phyloP scores from a whole-genome alignment of 108 stramenopile species.

The Cyclostephanos tholiformis region DNA sequence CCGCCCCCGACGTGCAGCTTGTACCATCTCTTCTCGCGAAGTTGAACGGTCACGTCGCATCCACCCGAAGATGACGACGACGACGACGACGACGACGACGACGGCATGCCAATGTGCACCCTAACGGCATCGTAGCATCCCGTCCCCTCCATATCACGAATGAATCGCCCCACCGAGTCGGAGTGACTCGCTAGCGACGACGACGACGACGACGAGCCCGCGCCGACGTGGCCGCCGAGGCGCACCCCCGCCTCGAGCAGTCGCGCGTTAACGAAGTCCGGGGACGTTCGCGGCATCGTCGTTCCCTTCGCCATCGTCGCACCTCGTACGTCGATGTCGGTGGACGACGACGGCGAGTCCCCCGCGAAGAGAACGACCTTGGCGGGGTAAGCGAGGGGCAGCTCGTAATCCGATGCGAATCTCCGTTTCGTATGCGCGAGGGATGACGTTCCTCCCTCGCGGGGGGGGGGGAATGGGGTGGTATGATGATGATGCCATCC shows the following conservation, averaged over 20 bases:
- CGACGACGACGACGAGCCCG: conserved; percentile 19
- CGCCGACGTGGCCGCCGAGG: conserved; percentile 51
- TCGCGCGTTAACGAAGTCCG: conserved; percentile 69
- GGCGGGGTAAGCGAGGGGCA: conserved; percentile 44
- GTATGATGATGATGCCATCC: too few relatives aligned
- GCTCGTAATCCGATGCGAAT: conserved; percentile 23
- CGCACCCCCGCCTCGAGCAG: conserved; percentile 73
- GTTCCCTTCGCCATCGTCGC: not conserved
- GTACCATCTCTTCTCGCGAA: conserved; percentile 88
- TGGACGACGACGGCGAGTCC: not conserved
- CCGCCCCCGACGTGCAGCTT: conserved; percentile 80
- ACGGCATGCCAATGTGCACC: conserved; percentile 47
- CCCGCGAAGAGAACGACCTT: not conserved
- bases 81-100: conserved; percentile 5
- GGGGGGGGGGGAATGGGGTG: too few relatives aligned
- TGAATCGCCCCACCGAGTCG: conserved; percentile 39
- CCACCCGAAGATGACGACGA: not conserved
- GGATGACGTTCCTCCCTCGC: too few relatives aligned
- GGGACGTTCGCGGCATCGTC: conserved; percentile 48
- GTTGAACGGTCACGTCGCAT: conserved; percentile 52
- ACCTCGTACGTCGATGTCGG: too few relatives aligned
- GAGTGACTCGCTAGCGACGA: conserved; percentile 43
- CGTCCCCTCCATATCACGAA: conserved; percentile 61
- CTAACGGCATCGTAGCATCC: conserved; percentile 74
- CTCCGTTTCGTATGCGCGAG: too few relatives aligned